A percentile compares a stretch with the other conserved stretches of the same genome.
These are phyloP conservation scores for Xylaria sp. DNA, from an alignment of 2,329 filamentous ascomycete genomes.

Conservation along the genomic window DNA sequence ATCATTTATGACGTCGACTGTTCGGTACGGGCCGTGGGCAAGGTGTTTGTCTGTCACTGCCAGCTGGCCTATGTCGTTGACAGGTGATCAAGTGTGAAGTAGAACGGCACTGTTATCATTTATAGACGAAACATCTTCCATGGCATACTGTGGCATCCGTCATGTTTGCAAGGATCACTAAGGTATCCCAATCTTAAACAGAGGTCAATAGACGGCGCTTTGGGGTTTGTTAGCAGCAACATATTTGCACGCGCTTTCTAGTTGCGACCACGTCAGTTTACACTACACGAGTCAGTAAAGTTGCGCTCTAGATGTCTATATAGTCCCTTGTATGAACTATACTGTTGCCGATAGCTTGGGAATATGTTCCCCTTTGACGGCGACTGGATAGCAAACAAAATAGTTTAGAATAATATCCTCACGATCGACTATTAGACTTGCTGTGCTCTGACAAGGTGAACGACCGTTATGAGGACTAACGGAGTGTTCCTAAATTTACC, in stretches of 20 bases:
- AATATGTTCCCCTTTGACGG: background rate
- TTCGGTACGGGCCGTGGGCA: slow-evolving; percentile 31
- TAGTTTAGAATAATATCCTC: background rate
- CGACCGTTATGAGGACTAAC: background rate
- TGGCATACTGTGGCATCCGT: background rate
- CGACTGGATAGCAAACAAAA: background rate
- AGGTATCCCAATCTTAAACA: no score
- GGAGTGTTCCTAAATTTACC: background rate
- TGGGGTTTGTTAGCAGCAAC: background rate
- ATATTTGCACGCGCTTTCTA: background rate
- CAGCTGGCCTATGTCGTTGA: slow-evolving; percentile 21
- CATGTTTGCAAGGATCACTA: background rate
- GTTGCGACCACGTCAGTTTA: background rate
- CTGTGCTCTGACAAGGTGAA: no score
- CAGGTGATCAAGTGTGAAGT: background rate
- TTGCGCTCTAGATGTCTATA: background rate
- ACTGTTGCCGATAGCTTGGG: background rate
- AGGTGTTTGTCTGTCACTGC: background rate
- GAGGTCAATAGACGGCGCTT: no score
- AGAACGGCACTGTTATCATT: background rate
- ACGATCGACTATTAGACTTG: background rate
- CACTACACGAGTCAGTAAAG: background rate
- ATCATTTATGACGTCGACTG: slow-evolving; percentile 43
- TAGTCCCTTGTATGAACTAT: background rate
- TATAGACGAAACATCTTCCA: background rate